phyloP scores from a whole-genome alignment of 495 filamentous ascomycete genomes.

The Penicillium ochrochloron region DNA sequence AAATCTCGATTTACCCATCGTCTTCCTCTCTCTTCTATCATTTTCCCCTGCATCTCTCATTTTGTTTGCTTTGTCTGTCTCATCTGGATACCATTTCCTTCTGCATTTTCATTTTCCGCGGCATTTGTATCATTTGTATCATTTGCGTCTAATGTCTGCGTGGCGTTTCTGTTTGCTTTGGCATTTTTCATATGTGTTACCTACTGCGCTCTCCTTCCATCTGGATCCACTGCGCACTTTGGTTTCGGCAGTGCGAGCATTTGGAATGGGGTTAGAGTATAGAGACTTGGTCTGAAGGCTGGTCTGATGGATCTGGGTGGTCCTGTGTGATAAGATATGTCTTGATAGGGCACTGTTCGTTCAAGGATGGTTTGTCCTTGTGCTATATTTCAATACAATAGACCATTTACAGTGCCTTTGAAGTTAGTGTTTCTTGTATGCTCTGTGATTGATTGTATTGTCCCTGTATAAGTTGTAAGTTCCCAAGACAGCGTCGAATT shows the following conservation, averaged over 20 bases:
- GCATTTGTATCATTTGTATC: conserved; percentile 25
- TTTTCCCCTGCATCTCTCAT: conserved; percentile 12
- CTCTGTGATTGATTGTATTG: not conserved
- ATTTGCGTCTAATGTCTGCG: conserved; percentile 18
- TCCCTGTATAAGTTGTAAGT: not conserved
- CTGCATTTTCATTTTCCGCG: conserved; percentile 20
- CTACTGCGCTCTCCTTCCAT: not conserved
- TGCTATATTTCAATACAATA: conserved; percentile 22
- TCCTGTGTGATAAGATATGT: not conserved
- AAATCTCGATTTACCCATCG: not conserved
- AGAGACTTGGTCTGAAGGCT: conserved; percentile 14
- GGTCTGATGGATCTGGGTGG: conserved; percentile 6
- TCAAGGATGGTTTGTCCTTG: not conserved
- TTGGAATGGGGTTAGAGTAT: conserved; percentile 16
- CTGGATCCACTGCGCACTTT: not conserved
- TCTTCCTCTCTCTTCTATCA: not conserved
- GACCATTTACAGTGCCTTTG: conserved; percentile 9
- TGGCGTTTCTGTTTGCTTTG: conserved; percentile 15
- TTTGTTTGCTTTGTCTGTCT: conserved; percentile 25
- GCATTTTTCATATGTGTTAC: conserved; percentile 14
- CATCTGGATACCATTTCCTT: conserved; percentile 30
- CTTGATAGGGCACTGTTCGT: not conserved
- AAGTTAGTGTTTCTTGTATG: not conserved
- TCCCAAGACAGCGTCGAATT: too few relatives aligned
- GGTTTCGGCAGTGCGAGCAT: conserved; percentile 1